Conservation (phyloP, 2,329 filamentous ascomycete species). For the Apiospora saccharicola region DNA sequence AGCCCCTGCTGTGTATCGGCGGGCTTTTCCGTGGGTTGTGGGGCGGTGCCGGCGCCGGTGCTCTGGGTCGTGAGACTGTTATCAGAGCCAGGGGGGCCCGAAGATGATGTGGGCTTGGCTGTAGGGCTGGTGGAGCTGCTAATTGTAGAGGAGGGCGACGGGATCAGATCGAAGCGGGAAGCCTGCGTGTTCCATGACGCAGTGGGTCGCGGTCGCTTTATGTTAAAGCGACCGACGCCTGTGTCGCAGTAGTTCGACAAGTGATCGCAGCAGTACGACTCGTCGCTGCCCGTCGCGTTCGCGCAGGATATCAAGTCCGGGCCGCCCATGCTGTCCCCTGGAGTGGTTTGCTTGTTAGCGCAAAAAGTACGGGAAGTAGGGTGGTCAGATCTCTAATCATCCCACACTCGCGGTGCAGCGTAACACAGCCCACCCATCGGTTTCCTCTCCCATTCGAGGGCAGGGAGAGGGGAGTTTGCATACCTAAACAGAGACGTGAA, state of each 20-base stretch:
- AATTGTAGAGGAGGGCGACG: too few species aligned
- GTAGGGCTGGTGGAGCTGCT: too few species aligned
- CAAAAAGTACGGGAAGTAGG: too few species aligned
- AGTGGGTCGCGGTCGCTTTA: conserved; percentile 34
- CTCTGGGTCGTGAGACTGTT: too few species aligned
- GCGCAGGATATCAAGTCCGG: conserved; percentile 38
- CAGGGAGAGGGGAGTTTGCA: neutral
- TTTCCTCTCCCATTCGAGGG: too few species aligned
- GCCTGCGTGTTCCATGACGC: neutral
- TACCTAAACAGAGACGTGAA: neutral
- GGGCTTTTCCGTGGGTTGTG: conserved; percentile 27
- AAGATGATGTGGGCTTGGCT: too few species aligned
- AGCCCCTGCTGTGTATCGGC: neutral
- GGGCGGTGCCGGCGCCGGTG: too few species aligned
- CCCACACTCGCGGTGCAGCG: too few species aligned
- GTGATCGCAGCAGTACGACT: conserved; percentile 39
- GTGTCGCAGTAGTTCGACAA: conserved; percentile 34
- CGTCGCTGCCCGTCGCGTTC: conserved; percentile 35
- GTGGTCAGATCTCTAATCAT: too few species aligned
- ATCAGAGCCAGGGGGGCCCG: too few species aligned
- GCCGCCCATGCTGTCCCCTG: conserved; percentile 35
- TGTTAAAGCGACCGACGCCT: conserved; percentile 37
- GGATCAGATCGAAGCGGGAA: too few species aligned
- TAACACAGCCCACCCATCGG: too few species aligned
- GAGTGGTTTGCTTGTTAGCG: neutral